Conservation (phyloP, 306 rosid genomes). For the Dalbergia oliveri region DNA sequence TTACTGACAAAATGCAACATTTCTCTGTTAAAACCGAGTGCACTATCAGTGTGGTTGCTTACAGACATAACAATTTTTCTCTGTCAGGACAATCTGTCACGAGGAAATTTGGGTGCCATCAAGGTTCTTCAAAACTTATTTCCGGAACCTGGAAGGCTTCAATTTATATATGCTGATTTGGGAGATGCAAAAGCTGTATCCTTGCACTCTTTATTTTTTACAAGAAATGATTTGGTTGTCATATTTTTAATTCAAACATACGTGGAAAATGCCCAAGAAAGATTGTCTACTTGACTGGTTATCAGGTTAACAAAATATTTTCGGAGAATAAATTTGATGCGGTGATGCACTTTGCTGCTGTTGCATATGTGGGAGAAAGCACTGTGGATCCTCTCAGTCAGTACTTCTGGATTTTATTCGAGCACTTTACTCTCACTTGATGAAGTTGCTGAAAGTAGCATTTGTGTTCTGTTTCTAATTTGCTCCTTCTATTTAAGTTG, state of each 20-base stretch:
- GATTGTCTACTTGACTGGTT: constrained; percentile 57
- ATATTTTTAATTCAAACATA: neutral
- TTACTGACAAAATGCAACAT: constrained; percentile 28
- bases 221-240: constrained; percentile 36
- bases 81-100: constrained; percentile 87
- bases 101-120: constrained; percentile 93
- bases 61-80: constrained; percentile 33
- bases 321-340: constrained; percentile 93
- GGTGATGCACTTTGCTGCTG: constrained; percentile 99
- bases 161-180: constrained; percentile 92
- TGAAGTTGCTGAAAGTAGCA: constrained; percentile 19
- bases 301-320: constrained; percentile 89
- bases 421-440: constrained; percentile 38
- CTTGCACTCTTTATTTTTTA: constrained; percentile 41
- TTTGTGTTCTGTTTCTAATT: constrained; percentile 30
- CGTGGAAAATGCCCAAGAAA: constrained; percentile 10
- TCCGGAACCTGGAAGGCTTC: constrained; percentile 93
- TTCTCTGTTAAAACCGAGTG: constrained; percentile 33
- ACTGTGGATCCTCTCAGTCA: constrained; percentile 89
- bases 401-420: constrained; percentile 46
- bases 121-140: constrained; percentile 79
- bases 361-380: constrained; percentile 99
- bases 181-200: constrained; percentile 84
- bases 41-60: constrained; percentile 28
- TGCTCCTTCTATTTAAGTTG: constrained; percentile 4